Conservation (phyloP, 345 rosid genomes). For the Eucalyptus regnans region DNA sequence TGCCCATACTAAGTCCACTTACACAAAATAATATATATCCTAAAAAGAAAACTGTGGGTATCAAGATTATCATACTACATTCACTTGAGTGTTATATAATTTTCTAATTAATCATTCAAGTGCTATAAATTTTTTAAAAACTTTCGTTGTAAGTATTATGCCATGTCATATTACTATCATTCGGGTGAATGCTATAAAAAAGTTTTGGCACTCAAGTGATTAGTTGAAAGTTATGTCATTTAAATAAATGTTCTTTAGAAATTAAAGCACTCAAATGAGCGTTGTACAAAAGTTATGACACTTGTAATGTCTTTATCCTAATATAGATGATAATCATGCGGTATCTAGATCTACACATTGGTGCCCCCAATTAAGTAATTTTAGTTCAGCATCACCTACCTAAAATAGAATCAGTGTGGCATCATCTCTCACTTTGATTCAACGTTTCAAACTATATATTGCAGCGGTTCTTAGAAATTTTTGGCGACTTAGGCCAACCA, state of each 20-base stretch:
- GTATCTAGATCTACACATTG: background rate
- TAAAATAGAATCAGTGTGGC: background rate
- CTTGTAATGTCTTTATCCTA: fast-evolving
- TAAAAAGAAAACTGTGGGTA: no score
- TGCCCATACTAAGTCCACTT: background rate
- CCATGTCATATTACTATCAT: background rate
- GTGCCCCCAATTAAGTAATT: background rate
- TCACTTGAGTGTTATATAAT: background rate
- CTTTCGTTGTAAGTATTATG: background rate
- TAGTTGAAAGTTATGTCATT: background rate
- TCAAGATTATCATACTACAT: no score
- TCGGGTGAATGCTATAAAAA: background rate
- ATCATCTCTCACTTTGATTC: background rate
- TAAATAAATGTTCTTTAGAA: background rate
- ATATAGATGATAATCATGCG: background rate
- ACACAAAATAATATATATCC: background rate
- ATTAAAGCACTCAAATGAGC: background rate
- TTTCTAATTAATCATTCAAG: background rate
- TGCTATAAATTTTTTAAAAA: background rate
- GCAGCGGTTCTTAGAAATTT: background rate
- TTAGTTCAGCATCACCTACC: background rate
- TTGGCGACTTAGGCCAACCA: background rate
- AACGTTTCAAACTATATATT: background rate
- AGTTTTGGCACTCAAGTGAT: background rate
- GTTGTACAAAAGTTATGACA: background rate